phyloP scores from a whole-genome alignment of 1,139 yeast genomes.

The Arxiozyma telluris region DNA sequence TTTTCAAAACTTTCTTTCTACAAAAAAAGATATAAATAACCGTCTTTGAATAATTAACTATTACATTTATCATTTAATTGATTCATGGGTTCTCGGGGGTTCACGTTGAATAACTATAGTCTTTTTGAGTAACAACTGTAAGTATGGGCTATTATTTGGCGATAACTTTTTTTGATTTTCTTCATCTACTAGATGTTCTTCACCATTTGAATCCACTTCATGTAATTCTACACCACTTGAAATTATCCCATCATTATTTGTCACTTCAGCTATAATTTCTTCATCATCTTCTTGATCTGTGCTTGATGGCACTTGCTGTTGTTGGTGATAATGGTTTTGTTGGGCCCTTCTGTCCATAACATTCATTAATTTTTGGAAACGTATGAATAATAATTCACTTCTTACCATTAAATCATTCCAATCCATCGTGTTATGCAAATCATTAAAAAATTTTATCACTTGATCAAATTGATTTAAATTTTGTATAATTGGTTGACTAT shows the following conservation, averaged over 20 bases:
- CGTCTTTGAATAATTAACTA: too few relatives aligned
- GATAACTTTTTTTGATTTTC: not conserved
- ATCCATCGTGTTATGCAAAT: conserved; percentile 66
- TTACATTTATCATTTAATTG: conserved; percentile 14
- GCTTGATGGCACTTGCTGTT: not conserved
- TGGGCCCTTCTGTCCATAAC: conserved; percentile 36
- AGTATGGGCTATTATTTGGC: conserved; percentile 28
- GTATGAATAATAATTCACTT: conserved; percentile 70
- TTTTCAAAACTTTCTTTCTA: too few relatives aligned
- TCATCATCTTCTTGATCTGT: conserved; percentile 8
- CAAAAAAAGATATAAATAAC: too few relatives aligned
- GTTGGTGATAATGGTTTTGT: not conserved
- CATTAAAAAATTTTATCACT: conserved; percentile 86
- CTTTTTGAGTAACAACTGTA: conserved; percentile 51
- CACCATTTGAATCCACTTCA: not conserved
- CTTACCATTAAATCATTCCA: conserved; percentile 67
- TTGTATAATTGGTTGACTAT: conserved; percentile 67
- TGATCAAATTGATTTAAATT: conserved; percentile 78
- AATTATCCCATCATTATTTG: not conserved
- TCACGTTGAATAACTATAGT: conserved; percentile 61
- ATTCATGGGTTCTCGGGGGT: conserved; percentile 29
- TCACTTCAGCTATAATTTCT: not conserved
- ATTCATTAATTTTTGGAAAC: conserved; percentile 70
- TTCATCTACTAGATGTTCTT: not conserved
- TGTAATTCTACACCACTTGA: not conserved